Percentiles rank a stretch among this genome's conserved stretches.
Evolutionary conservation across 306 rosid species (phyloP).

Genomic region (Mimosa pudica): DNA sequence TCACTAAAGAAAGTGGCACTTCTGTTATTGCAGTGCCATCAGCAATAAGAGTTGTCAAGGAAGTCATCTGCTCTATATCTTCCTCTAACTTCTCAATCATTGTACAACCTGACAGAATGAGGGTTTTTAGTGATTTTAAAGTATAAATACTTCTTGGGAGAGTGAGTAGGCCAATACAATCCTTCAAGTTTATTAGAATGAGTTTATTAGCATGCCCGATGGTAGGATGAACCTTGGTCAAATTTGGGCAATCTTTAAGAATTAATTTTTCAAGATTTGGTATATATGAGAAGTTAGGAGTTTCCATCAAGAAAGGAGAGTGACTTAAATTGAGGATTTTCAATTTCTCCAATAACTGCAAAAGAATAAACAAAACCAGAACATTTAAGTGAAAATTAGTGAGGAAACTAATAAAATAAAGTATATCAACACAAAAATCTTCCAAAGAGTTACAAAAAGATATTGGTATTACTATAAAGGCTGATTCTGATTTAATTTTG

Average conservation of each 20-base stretch:
- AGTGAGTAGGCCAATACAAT: constrained; percentile 25
- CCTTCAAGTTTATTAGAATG: constrained; percentile 36
- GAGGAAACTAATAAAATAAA: not conserved
- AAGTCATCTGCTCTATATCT: constrained; percentile 31
- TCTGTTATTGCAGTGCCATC: not conserved
- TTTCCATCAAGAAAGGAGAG: too few relatives aligned
- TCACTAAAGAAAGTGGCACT: not conserved
- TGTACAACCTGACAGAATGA: constrained; percentile 40
- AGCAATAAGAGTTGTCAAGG: constrained; percentile 3
- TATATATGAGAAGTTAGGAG: too few relatives aligned
- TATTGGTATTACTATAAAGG: not conserved
- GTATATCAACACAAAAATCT: not conserved
- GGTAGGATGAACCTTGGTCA: not conserved
- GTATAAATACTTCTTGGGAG: constrained; percentile 45
- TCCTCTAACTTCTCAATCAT: constrained; percentile 39
- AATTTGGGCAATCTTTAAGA: too few relatives aligned
- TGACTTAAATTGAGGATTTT: too few relatives aligned
- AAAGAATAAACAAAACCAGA: too few relatives aligned
- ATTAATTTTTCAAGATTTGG: too few relatives aligned
- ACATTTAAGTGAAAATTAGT: not conserved
- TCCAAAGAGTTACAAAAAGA: not conserved
- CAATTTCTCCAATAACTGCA: too few relatives aligned
- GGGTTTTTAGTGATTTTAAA: constrained; percentile 31
- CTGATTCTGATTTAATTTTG: not conserved
- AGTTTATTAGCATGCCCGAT: constrained; percentile 34